These are phyloP conservation scores for Gaultheria prostrata DNA, from an alignment of 148 eudicot genomes.

Conservation along the genomic window DNA sequence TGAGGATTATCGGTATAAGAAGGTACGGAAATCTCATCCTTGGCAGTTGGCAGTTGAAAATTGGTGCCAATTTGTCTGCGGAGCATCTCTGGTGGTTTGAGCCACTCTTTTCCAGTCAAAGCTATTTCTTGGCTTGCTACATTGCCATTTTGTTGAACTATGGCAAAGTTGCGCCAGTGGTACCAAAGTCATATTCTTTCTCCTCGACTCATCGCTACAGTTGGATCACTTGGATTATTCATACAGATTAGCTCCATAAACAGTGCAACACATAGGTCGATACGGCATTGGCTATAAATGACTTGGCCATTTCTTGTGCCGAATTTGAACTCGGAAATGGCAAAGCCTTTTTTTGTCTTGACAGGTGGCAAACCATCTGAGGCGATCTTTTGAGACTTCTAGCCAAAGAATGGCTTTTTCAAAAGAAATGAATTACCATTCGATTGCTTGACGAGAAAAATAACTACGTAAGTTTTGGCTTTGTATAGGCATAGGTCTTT, in stretches of 20 bases:
- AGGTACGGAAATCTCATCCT: slow-evolving; percentile 44
- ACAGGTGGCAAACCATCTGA: background rate
- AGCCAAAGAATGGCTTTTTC: background rate
- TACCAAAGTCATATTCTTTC: background rate
- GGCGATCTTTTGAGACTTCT: background rate
- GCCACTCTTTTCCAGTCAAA: background rate
- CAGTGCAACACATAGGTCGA: background rate
- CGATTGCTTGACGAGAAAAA: background rate
- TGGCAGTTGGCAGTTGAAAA: background rate
- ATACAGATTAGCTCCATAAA: background rate
- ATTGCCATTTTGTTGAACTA: background rate
- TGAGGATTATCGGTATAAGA: slow-evolving; percentile 74
- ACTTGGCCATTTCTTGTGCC: background rate
- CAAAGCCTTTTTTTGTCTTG: background rate
- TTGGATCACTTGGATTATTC: background rate
- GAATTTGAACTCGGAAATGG: background rate
- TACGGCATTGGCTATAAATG: background rate
- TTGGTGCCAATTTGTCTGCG: background rate
- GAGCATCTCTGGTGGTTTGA: background rate
- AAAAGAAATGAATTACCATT: background rate
- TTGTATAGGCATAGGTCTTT: background rate
- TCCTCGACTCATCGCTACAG: background rate
- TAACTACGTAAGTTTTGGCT: background rate
- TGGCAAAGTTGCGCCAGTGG: background rate
- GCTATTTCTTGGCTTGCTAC: background rate